phyloP scores from a whole-genome alignment of 768 basidiomycete species.

The Coprinopsis cinerea region DNA sequence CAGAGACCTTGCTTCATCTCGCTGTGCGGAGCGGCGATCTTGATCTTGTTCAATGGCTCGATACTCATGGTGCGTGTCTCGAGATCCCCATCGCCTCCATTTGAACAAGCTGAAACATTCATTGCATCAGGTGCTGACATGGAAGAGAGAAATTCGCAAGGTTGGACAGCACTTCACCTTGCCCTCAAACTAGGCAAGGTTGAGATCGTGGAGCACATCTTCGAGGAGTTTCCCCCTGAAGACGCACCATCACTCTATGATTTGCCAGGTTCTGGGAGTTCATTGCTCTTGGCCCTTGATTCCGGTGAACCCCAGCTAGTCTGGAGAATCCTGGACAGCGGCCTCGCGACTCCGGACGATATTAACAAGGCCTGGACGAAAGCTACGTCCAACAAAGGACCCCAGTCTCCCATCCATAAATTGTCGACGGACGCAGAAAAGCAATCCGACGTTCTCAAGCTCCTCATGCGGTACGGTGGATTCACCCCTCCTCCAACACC shows the following conservation, averaged over 20 bases:
- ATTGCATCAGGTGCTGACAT: constrained; percentile 55
- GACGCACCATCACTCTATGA: constrained; percentile 53
- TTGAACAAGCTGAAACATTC: constrained; percentile 3
- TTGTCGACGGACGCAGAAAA: neutral
- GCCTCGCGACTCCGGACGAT: constrained; percentile 43
- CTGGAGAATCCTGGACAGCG: constrained; percentile 56
- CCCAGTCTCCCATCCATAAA: neutral
- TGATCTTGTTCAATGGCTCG: constrained; percentile 62
- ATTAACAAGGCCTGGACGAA: constrained; percentile 47
- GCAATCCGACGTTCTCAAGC: constrained; percentile 9
- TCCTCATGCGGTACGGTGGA: constrained; percentile 37
- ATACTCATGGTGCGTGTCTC: constrained; percentile 55
- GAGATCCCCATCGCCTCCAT: constrained; percentile 20
- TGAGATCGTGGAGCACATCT: constrained; percentile 51
- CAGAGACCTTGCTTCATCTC: constrained; percentile 69
- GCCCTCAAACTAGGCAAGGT: constrained; percentile 51
- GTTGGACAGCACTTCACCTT: constrained; percentile 61
- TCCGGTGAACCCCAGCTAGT: constrained; percentile 60
- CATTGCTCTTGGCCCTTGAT: constrained; percentile 49
- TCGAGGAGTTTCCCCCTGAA: constrained; percentile 53
- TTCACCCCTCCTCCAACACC: constrained; percentile 38
- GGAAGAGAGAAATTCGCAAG: constrained; percentile 58
- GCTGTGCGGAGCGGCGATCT: constrained; percentile 49
- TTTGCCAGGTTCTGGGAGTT: constrained; percentile 26
- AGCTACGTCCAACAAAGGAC: constrained; percentile 27